A percentile compares a stretch with the other conserved stretches of the same genome.
Conservation (phyloP, 306 rosid species). For the Calophaca sinica region DNA sequence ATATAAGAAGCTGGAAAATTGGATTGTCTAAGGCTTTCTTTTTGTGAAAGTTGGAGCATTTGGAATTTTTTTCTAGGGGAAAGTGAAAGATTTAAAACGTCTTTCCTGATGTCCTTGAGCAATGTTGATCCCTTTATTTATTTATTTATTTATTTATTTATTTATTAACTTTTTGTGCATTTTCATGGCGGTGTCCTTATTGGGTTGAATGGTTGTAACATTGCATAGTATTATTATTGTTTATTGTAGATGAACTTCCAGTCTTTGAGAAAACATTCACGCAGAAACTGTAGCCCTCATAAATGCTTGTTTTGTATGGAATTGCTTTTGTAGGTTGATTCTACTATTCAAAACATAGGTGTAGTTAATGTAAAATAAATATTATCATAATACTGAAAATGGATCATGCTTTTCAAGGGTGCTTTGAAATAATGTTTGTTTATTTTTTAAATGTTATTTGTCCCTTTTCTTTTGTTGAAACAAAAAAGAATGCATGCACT, state of each 20-base stretch:
- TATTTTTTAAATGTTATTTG: neutral
- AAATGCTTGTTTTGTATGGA: slow-evolving; percentile 23
- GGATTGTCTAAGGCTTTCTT: neutral
- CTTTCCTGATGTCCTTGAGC: neutral
- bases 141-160: neutral
- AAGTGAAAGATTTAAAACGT: slow-evolving; percentile 6
- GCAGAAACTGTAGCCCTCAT: neutral
- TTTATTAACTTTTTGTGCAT: neutral
- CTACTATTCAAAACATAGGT: neutral
- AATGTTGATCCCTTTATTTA: neutral
- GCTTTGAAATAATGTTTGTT: neutral
- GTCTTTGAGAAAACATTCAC: slow-evolving; percentile 31
- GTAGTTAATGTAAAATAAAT: neutral
- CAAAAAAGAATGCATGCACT: neutral
- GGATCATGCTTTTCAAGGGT: neutral
- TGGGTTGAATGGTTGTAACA: slow-evolving; percentile 15
- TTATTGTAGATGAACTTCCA: neutral
- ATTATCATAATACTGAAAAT: neutral
- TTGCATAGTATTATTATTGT: slow-evolving; percentile 2
- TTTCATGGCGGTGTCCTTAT: neutral
- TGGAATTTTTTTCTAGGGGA: slow-evolving; percentile 15
- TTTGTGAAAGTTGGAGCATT: slow-evolving; percentile 17
- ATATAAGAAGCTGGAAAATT: slow-evolving; percentile 36
- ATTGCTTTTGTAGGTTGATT: slow-evolving; percentile 7
- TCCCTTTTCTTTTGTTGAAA: slow-evolving; percentile 8